A percentile compares a stretch with the other conserved stretches of the same genome.
phyloP scores from a whole-genome alignment of 257 asterid genomes.

The Verbascum thapsus region DNA sequence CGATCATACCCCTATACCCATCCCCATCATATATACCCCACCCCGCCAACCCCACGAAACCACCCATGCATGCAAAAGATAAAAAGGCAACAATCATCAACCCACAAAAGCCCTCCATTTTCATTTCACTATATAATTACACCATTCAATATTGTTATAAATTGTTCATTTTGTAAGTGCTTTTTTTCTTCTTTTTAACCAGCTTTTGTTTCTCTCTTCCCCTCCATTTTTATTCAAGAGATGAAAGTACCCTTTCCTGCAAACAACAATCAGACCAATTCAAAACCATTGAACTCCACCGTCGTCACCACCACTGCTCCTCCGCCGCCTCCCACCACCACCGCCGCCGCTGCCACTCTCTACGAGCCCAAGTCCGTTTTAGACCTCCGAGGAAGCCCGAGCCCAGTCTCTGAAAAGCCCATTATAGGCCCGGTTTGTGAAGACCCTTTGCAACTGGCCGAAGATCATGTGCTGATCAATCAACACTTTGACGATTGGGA shows the following conservation, averaged over 20 bases:
- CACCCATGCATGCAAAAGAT: slow-evolving; percentile 50
- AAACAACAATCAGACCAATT: slow-evolving; percentile 37
- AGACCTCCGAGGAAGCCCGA: slow-evolving; percentile 71
- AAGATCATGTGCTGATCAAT: slow-evolving; percentile 66
- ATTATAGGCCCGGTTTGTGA: slow-evolving; percentile 27
- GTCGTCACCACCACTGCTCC: not conserved
- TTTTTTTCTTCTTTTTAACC: not conserved
- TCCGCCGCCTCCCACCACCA: slow-evolving; percentile 23
- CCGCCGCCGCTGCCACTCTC: slow-evolving; percentile 23
- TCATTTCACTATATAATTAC: slow-evolving; percentile 9
- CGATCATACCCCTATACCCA: slow-evolving; percentile 29
- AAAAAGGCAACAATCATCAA: slow-evolving; percentile 55
- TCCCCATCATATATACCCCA: slow-evolving; percentile 5
- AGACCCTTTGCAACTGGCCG: slow-evolving; percentile 67
- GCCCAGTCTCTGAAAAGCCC: slow-evolving; percentile 49
- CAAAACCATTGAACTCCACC: slow-evolving; percentile 34
- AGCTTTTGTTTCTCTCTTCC: slow-evolving; percentile 19
- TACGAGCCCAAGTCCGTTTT: slow-evolving; percentile 89
- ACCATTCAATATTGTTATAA: slow-evolving; percentile 21
- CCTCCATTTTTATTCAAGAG: slow-evolving; percentile 38
- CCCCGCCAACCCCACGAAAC: not conserved
- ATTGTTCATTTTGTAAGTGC: slow-evolving; percentile 9
- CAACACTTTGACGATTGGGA: slow-evolving; percentile 74
- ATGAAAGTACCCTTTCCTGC: slow-evolving; percentile 88
- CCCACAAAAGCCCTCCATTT: slow-evolving; percentile 38